A percentile compares a stretch with the other conserved stretches of the same genome.
phyloP scores from a whole-genome alignment of 768 basidiomycete species.

The Suillus brevipes region DNA sequence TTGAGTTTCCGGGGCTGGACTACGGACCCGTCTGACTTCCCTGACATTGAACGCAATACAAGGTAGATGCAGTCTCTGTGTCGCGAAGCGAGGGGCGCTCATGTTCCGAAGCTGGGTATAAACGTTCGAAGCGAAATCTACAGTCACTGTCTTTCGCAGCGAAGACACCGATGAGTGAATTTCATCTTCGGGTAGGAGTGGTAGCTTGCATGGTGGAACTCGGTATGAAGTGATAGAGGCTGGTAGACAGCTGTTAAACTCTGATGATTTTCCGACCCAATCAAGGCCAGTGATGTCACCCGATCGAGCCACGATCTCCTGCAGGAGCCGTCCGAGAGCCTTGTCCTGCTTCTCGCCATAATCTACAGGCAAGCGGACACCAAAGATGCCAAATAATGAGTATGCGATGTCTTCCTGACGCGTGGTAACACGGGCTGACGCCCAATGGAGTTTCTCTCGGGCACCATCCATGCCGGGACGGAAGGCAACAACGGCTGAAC shows the following conservation, averaged over 20 bases:
- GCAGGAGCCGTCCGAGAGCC: not conserved
- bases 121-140: too few species aligned
- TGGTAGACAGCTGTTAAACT: not conserved
- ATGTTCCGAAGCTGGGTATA: too few species aligned
- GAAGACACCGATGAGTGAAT: too few species aligned
- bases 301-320: not conserved
- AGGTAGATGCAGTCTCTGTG: too few species aligned
- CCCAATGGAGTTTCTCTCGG: not conserved
- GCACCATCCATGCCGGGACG: not conserved
- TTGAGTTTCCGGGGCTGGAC: too few species aligned
- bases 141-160: too few species aligned
- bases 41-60: too few species aligned
- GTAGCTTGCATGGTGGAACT: not conserved
- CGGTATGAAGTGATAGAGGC: not conserved
- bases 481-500: not conserved
- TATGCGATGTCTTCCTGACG: not conserved
- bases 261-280: not conserved
- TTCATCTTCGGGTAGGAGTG: too few species aligned
- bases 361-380: not conserved
- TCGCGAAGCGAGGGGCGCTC: too few species aligned
- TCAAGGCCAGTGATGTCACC: not conserved
- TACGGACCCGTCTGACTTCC: too few species aligned
- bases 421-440: not conserved
- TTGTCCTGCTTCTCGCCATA: not conserved
- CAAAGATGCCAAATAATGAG: not conserved